These are phyloP conservation scores for Furcasterigmium furcatum DNA, from an alignment of 2,329 filamentous ascomycete species.

Conservation along the genomic window DNA sequence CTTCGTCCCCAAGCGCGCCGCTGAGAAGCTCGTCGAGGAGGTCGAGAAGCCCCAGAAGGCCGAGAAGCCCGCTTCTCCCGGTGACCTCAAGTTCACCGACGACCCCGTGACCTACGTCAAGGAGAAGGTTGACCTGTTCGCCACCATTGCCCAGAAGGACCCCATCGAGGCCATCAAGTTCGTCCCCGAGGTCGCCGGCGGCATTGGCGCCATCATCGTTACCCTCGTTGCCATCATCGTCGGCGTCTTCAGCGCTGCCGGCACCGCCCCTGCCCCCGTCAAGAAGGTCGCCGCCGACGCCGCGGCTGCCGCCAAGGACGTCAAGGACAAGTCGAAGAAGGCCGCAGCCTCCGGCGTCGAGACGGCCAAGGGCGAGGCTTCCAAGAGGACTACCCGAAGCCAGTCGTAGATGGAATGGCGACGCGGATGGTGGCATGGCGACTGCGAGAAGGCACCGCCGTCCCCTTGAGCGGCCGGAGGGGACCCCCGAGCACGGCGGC, in stretches of 20 bases:
- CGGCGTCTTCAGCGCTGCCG: conserved; percentile 60
- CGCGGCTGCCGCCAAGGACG: conserved; percentile 71
- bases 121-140: conserved; percentile 92
- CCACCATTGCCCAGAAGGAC: conserved; percentile 77
- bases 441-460: not conserved
- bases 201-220: conserved; percentile 67
- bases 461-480: not conserved
- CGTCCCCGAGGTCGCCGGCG: conserved; percentile 87
- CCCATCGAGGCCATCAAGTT: conserved; percentile 82
- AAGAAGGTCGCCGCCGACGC: conserved; percentile 67
- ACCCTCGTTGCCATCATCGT: conserved; percentile 70
- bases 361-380: conserved; percentile 71
- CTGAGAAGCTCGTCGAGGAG: conserved; percentile 78
- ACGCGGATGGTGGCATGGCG: conserved; percentile 1
- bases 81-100: conserved; percentile 82
- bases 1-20: conserved; percentile 81
- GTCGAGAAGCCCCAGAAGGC: conserved; percentile 74
- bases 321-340: conserved; percentile 69
- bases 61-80: conserved; percentile 63
- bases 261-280: conserved; percentile 63
- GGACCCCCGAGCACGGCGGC: not conserved
- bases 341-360: conserved; percentile 61
- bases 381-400: conserved; percentile 57
- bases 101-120: conserved; percentile 84
- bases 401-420: conserved; percentile 37